A percentile compares a stretch with the other conserved stretches of the same genome.
These are phyloP conservation scores for Xylariaceae sp. DNA, from an alignment of 2,329 filamentous ascomycete genomes.

Conservation along the genomic window DNA sequence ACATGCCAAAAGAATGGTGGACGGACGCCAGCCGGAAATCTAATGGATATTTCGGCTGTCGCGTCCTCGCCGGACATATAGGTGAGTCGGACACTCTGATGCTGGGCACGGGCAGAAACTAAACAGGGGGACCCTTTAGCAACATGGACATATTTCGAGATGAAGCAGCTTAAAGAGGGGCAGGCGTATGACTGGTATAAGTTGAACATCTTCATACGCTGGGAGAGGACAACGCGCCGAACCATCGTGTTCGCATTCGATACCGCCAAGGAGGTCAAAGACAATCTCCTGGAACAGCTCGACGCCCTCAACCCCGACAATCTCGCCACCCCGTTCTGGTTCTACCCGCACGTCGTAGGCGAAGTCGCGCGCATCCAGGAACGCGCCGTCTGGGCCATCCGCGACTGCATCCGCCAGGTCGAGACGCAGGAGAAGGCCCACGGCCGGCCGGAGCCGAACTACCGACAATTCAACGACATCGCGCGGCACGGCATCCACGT, in stretches of 20 bases:
- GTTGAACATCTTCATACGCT: slow-evolving; percentile 32
- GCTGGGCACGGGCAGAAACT: neutral
- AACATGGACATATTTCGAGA: slow-evolving; percentile 33
- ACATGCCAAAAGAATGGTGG: slow-evolving; percentile 36
- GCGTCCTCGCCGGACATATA: slow-evolving; percentile 18
- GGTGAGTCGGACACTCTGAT: neutral
- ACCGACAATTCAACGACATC: slow-evolving; percentile 37
- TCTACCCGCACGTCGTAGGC: slow-evolving; percentile 30
- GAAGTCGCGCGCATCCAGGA: slow-evolving; percentile 33
- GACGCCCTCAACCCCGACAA: neutral
- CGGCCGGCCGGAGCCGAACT: slow-evolving; percentile 32
- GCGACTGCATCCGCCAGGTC: slow-evolving; percentile 32
- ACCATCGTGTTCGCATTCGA: slow-evolving; percentile 34
- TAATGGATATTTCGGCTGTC: slow-evolving; percentile 39
- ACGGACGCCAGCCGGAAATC: slow-evolving; percentile 30
- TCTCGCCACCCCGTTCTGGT: slow-evolving; percentile 35
- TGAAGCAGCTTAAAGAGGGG: slow-evolving; percentile 25
- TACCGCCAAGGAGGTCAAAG: neutral
- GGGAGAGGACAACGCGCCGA: slow-evolving; percentile 20
- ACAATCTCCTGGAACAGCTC: slow-evolving; percentile 8
- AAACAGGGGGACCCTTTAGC: slow-evolving; percentile 16
- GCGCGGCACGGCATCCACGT: slow-evolving; percentile 42
- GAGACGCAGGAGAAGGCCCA: slow-evolving; percentile 25
- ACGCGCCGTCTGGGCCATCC: slow-evolving; percentile 37
- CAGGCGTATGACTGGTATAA: slow-evolving; percentile 34